Conservation (phyloP, 1,284 basidiomycete genomes). For the Somion occarium region DNA sequence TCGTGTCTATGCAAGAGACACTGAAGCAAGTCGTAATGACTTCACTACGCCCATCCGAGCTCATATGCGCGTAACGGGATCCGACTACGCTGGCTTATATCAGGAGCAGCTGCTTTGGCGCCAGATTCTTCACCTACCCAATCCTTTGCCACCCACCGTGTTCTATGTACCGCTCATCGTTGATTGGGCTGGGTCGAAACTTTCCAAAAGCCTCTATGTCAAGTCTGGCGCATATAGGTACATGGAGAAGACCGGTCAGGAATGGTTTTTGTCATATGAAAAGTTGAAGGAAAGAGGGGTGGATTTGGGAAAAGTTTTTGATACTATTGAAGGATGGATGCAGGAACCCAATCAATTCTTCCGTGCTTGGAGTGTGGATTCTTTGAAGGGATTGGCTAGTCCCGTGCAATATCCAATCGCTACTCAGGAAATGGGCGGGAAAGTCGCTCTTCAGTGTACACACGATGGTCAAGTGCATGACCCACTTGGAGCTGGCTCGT, state of each 20-base stretch:
- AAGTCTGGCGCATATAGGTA: conserved; percentile 22
- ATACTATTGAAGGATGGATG: conserved; percentile 21
- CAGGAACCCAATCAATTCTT: conserved; percentile 13
- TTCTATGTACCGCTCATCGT: conserved; percentile 25
- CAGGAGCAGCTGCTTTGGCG: conserved; percentile 25
- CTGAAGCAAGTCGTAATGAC: conserved; percentile 10
- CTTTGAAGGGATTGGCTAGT: background rate
- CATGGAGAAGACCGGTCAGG: conserved; percentile 16
- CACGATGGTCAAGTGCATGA: conserved; percentile 17
- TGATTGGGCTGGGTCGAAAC: conserved; percentile 30
- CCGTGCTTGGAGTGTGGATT: background rate
- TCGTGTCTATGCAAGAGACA: conserved; percentile 14
- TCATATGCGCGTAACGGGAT: conserved; percentile 26
- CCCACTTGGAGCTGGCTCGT: conserved; percentile 14
- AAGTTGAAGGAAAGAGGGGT: conserved; percentile 18
- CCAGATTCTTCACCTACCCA: conserved; percentile 14
- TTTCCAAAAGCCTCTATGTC: conserved; percentile 30
- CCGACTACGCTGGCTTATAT: conserved; percentile 26
- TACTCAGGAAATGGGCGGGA: background rate
- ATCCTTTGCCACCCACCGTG: conserved; percentile 13
- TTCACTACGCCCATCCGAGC: conserved; percentile 1
- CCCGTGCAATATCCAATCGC: background rate
- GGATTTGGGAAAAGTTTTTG: conserved; percentile 15
- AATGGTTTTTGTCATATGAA: conserved; percentile 22
- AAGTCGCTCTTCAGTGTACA: background rate